Percentiles rank a stretch among this genome's conserved stretches.
Conservation (phyloP, 1,284 basidiomycete genomes). For the Naganishia sp. region DNA sequence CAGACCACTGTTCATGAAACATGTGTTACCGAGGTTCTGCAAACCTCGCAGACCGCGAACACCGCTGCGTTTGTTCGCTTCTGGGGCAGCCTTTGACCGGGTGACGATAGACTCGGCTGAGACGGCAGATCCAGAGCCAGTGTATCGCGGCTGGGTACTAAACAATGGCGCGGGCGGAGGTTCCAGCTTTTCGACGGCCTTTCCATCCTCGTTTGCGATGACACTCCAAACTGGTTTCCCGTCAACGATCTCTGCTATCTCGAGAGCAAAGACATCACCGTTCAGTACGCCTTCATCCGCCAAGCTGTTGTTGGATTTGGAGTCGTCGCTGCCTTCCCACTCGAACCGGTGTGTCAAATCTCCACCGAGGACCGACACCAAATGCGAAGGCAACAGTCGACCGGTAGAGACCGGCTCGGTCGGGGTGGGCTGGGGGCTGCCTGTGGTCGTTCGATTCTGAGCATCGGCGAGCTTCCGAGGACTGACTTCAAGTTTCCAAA, state of each 20-base stretch:
- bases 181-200: conserved; percentile 41
- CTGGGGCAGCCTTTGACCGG: conserved; percentile 34
- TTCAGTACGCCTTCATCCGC: conserved; percentile 38
- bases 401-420: conserved; percentile 8
- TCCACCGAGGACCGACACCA: conserved; percentile 36
- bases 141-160: conserved; percentile 46
- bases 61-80: conserved; percentile 37
- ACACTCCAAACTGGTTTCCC: conserved; percentile 38
- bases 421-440: conserved; percentile 5
- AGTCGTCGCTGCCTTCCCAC: conserved; percentile 27
- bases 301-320: conserved; percentile 20
- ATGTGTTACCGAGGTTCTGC: conserved; percentile 86
- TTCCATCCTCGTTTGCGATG: conserved; percentile 39
- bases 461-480: conserved; percentile 24
- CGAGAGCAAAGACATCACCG: conserved; percentile 46
- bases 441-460: conserved; percentile 23
- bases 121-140: conserved; percentile 39
- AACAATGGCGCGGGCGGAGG: conserved; percentile 44
- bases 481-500: conserved; percentile 31
- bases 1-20: conserved; percentile 96
- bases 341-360: conserved; percentile 10
- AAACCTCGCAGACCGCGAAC: conserved; percentile 75
- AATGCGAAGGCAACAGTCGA: conserved; percentile 30
- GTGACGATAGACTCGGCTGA: conserved; percentile 53
- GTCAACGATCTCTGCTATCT: conserved; percentile 39